A percentile compares a stretch with the other conserved stretches of the same genome.
These are phyloP conservation scores for Fusarium mexicanum DNA, from an alignment of 2,329 filamentous ascomycete species.

Conservation along the genomic window DNA sequence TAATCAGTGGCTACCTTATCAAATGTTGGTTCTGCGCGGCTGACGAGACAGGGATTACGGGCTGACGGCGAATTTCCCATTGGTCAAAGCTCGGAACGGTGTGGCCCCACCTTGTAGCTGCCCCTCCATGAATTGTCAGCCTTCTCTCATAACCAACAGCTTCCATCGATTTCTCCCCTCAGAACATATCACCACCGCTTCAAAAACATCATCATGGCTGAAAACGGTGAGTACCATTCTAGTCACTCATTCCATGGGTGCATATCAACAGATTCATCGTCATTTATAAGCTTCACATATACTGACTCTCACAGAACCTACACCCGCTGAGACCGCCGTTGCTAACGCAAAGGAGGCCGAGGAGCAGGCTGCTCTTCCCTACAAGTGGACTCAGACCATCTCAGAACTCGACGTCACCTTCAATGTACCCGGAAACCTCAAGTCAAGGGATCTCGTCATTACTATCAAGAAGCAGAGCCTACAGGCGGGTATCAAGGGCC, in stretches of 20 bases:
- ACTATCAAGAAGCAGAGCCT: conserved; percentile 83
- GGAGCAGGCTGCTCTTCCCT: conserved; percentile 91
- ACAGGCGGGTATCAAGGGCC: conserved; percentile 85
- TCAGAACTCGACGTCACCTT: conserved; percentile 84
- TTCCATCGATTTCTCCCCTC: conserved; percentile 32
- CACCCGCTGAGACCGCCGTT: conserved; percentile 66
- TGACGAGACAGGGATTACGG: conserved; percentile 30
- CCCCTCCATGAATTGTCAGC: conserved; percentile 43
- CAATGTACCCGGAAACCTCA: conserved; percentile 81
- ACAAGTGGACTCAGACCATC: conserved; percentile 98
- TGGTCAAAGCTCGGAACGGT: conserved; percentile 19
- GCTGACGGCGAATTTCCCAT: conserved; percentile 18
- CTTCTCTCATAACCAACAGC: conserved; percentile 40
- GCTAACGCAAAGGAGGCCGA: conserved; percentile 77
- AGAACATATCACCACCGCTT: conserved; percentile 1
- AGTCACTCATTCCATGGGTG: rapidly evolving
- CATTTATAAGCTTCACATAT: not conserved
- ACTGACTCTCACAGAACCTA: conserved; percentile 55
- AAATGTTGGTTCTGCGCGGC: conserved; percentile 38
- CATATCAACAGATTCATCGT: too few relatives aligned
- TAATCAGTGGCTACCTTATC: not conserved
- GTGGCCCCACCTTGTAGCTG: not conserved
- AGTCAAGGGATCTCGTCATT: conserved; percentile 84
- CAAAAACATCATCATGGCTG: conserved; percentile 50
- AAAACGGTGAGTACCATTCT: conserved; percentile 42